A percentile compares a stretch with the other conserved stretches of the same genome.
Evolutionary conservation across 1,284 basidiomycete genomes (phyloP).

Genomic region (Pisolithus thermaeus): DNA sequence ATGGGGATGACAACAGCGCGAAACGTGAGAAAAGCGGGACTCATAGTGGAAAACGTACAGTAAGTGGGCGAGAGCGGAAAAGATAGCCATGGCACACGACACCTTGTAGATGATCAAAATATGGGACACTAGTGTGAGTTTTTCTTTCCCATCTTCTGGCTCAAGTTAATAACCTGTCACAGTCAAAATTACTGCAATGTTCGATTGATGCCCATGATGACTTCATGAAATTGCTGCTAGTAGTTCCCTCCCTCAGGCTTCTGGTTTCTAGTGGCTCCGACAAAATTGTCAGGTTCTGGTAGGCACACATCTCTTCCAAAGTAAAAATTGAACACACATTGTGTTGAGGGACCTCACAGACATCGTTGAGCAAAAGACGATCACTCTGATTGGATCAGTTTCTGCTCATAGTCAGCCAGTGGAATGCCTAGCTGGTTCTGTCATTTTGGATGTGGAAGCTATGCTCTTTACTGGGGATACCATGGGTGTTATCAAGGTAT

Average conservation of each 20-base stretch:
- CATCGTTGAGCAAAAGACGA: slow-evolving; percentile 35
- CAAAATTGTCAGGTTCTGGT: slow-evolving; percentile 87
- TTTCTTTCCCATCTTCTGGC: not conserved
- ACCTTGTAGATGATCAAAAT: slow-evolving; percentile 70
- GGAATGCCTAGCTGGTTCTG: slow-evolving; percentile 51
- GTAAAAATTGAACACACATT: not conserved
- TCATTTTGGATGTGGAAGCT: slow-evolving; percentile 38
- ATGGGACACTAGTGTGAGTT: slow-evolving; percentile 71
- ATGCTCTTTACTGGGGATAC: slow-evolving; percentile 78
- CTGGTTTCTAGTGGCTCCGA: slow-evolving; percentile 89
- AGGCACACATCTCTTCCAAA: slow-evolving; percentile 8
- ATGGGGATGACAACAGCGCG: too few species aligned
- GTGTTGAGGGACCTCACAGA: slow-evolving; percentile 54
- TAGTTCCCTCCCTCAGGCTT: slow-evolving; percentile 59
- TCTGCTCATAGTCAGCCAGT: slow-evolving; percentile 72
- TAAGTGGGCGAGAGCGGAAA: too few species aligned
- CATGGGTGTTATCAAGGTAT: slow-evolving; percentile 76
- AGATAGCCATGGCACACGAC: too few species aligned
- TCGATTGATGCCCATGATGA: slow-evolving; percentile 78
- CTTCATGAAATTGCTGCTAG: slow-evolving; percentile 79
- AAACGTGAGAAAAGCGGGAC: too few species aligned
- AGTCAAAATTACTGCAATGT: slow-evolving; percentile 68
- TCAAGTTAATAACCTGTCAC: slow-evolving; percentile 10
- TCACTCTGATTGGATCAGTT: slow-evolving; percentile 56
- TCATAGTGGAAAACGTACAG: too few species aligned